A percentile compares a stretch with the other conserved stretches of the same genome.
phyloP scores from a whole-genome alignment of 371 early-diverging fungal species.

The Fennellomyces sp. region DNA sequence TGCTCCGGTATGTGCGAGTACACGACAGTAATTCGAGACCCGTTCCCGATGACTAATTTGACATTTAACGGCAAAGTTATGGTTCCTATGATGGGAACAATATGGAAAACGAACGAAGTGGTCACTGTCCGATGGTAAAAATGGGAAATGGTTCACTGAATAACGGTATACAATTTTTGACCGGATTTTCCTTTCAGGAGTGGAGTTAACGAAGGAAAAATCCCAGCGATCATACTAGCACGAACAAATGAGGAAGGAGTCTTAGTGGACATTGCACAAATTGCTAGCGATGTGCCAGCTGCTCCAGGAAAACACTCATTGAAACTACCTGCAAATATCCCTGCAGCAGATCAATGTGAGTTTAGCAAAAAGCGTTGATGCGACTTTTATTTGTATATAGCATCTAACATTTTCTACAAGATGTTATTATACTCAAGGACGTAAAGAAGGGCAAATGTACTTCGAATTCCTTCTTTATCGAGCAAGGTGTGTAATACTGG shows the following conservation, averaged over 20 bases:
- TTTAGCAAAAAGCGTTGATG: background rate
- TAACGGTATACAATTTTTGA: too few relatives aligned
- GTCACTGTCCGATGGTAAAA: slow-evolving; percentile 6
- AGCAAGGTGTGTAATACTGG: background rate
- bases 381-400: background rate
- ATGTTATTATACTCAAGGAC: background rate
- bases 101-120: slow-evolving; percentile 11
- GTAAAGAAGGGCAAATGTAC: background rate
- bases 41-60: background rate
- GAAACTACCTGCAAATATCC: slow-evolving; percentile 8
- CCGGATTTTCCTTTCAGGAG: slow-evolving; percentile 1
- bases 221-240: background rate
- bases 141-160: background rate
- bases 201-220: background rate
- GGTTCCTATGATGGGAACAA: slow-evolving; percentile 15
- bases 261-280: slow-evolving; percentile 1
- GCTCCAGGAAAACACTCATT: slow-evolving; percentile 2
- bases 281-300: slow-evolving; percentile 4
- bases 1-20: too few relatives aligned
- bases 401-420: background rate
- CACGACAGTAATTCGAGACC: too few relatives aligned
- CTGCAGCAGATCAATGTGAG: slow-evolving; percentile 4
- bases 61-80: too few relatives aligned
- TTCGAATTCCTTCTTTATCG: slow-evolving; percentile 3
- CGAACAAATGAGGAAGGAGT: background rate